phyloP scores from a whole-genome alignment of 2,329 filamentous ascomycete genomes.

The Cladophialophora chaetospira region DNA sequence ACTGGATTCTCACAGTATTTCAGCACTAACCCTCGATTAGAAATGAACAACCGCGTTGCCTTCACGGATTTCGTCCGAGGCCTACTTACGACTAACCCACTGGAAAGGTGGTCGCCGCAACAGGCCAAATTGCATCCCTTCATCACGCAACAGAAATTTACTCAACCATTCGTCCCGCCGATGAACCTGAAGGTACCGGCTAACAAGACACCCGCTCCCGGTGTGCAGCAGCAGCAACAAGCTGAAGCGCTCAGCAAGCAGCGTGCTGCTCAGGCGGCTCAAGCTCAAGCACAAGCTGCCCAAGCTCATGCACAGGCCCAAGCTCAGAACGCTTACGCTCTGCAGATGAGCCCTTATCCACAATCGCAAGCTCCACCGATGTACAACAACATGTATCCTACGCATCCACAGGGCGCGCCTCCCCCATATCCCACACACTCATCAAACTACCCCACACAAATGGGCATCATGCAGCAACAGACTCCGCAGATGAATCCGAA shows the following conservation, averaged over 20 bases:
- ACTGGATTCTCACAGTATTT: not conserved
- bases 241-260: constrained; percentile 94
- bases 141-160: constrained; percentile 97
- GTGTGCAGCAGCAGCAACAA: constrained; percentile 93
- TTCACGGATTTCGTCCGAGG: constrained; percentile 98
- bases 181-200: constrained; percentile 93
- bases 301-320: constrained; percentile 62
- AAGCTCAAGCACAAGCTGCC: constrained; percentile 54
- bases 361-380: constrained; percentile 62
- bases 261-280: constrained; percentile 61
- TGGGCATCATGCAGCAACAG: constrained; percentile 66
- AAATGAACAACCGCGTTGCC: constrained; percentile 96
- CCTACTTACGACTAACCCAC: constrained; percentile 87
- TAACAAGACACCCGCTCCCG: constrained; percentile 85
- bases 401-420: constrained; percentile 68
- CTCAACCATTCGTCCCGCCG: constrained; percentile 90
- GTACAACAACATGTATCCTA: constrained; percentile 77
- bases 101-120: constrained; percentile 96
- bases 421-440: constrained; percentile 77
- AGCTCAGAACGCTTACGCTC: constrained; percentile 67
- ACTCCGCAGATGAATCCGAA: constrained; percentile 66
- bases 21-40: constrained; percentile 53
- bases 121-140: constrained; percentile 97
- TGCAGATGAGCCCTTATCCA: constrained; percentile 58
- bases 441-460: constrained; percentile 68